Evolutionary conservation across 495 filamentous ascomycete genomes (phyloP).

Genomic region (Bacidia rubella): DNA sequence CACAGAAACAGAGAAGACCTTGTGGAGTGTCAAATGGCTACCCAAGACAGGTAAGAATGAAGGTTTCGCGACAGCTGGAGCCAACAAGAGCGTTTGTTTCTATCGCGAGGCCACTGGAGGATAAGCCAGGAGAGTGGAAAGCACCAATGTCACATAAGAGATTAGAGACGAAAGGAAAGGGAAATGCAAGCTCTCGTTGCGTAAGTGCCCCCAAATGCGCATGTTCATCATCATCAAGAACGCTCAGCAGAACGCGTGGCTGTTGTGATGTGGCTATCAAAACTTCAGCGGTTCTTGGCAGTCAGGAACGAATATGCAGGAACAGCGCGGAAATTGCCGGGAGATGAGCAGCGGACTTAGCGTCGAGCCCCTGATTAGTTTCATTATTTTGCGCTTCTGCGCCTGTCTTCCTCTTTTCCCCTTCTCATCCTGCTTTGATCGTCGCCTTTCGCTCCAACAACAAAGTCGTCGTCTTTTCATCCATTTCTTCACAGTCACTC

Average conservation of each 20-base stretch:
- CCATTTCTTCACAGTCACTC: constrained; percentile 14
- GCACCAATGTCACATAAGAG: no score
- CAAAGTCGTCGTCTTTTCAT: neutral
- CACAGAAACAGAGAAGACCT: constrained; percentile 69
- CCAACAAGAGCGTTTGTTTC: constrained; percentile 65
- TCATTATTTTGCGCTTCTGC: constrained; percentile 4
- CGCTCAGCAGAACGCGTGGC: no score
- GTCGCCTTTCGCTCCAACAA: neutral
- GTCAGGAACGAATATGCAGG: no score
- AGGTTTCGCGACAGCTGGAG: constrained; percentile 76
- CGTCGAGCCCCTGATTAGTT: constrained; percentile 10
- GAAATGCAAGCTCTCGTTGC: no score
- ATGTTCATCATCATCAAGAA: no score
- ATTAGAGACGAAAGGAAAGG: no score
- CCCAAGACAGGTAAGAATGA: constrained; percentile 65
- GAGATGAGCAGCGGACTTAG: no score
- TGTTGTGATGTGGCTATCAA: no score
- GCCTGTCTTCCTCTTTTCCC: constrained; percentile 2
- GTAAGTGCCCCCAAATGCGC: no score
- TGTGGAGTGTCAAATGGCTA: constrained; percentile 85
- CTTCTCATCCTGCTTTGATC: constrained; percentile 5
- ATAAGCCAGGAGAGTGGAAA: no score
- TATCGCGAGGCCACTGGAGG: constrained; percentile 83
- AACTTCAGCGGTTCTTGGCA: no score
- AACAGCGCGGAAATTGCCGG: no score